A percentile compares a stretch with the other conserved stretches of the same genome.
These are phyloP conservation scores for Saitozyma podzolica DNA, from an alignment of 768 basidiomycete species.

Conservation along the genomic window DNA sequence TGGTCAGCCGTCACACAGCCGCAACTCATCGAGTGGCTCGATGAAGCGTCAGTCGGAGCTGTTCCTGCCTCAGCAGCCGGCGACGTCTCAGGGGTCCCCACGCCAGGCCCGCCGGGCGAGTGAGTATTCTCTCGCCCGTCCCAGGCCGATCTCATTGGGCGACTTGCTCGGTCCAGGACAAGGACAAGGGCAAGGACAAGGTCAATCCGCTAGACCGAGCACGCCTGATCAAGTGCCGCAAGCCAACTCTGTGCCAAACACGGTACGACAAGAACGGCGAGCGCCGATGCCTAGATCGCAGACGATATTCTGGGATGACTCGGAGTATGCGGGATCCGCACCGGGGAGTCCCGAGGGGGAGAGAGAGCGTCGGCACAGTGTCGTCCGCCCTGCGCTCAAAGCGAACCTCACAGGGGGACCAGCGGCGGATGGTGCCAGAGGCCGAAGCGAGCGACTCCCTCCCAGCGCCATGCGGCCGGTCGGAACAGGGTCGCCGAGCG, in stretches of 20 bases:
- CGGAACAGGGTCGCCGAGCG: background rate
- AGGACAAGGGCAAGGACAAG: too few species aligned
- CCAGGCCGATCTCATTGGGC: constrained; percentile 10
- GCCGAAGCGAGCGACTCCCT: background rate
- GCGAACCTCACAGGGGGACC: background rate
- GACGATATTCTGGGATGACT: constrained; percentile 52
- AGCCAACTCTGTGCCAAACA: background rate
- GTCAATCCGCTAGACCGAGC: background rate
- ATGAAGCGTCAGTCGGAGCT: too few species aligned
- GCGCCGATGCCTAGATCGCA: constrained; percentile 32
- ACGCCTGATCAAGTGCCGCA: background rate
- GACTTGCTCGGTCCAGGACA: background rate
- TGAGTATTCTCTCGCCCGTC: background rate
- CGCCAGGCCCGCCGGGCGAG: background rate
- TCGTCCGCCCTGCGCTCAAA: background rate
- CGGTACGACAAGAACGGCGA: background rate
- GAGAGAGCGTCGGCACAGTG: background rate
- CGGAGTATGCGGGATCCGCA: constrained; percentile 27
- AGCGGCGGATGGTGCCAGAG: background rate
- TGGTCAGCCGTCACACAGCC: background rate
- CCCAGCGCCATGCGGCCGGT: constrained; percentile 9
- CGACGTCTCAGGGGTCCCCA: background rate
- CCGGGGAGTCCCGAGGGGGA: background rate
- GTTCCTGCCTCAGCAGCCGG: background rate
- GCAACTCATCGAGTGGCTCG: too few species aligned